These are phyloP conservation scores for Tilletia horrida DNA, from an alignment of 1,284 basidiomycete species.

Conservation along the genomic window DNA sequence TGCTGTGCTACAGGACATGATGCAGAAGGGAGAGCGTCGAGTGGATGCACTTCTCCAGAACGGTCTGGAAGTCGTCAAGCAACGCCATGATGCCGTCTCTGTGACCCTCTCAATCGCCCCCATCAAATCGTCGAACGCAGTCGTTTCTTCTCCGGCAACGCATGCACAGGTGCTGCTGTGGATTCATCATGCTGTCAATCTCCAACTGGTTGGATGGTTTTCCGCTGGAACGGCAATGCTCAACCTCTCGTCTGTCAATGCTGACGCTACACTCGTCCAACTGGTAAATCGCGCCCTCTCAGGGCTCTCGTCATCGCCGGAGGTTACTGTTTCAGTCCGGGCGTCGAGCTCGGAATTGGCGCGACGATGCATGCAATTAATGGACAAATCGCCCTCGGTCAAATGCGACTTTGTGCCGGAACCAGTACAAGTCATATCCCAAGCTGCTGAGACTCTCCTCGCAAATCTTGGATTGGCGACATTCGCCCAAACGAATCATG, in stretches of 20 bases:
- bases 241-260: background rate
- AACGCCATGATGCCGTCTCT: background rate
- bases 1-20: background rate
- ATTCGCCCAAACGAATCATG: too few relatives aligned
- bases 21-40: background rate
- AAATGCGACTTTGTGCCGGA: background rate
- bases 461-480: conserved; percentile 2
- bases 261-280: background rate
- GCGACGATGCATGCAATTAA: background rate
- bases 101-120: background rate
- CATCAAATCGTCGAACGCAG: background rate
- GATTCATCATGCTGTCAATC: background rate
- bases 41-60: background rate
- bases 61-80: background rate
- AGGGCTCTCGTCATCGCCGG: background rate
- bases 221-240: background rate
- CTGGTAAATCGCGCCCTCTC: background rate
- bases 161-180: conserved; percentile 7
- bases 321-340: background rate
- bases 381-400: background rate
- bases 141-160: background rate
- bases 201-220: background rate
- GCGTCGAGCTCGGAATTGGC: background rate
- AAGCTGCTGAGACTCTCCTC: background rate
- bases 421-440: background rate